These are phyloP conservation scores for Talaromyces pinophilus DNA, from an alignment of 2,329 filamentous ascomycete genomes.

Conservation along the genomic window DNA sequence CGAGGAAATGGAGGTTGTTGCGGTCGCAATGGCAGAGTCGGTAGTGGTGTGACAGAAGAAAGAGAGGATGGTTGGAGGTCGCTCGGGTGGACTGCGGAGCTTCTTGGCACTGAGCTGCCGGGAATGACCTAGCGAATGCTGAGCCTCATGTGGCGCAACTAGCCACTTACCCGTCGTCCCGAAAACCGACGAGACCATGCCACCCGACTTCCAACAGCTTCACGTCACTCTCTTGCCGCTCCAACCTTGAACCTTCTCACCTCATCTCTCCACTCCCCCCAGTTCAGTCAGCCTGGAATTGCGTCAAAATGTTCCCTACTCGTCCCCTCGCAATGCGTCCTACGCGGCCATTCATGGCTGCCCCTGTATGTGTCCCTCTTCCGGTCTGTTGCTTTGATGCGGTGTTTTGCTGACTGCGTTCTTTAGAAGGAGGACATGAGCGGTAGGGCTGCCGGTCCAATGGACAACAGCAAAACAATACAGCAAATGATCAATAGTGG, in stretches of 20 bases:
- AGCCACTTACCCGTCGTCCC: constrained; percentile 35
- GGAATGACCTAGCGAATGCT: constrained; percentile 36
- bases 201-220: constrained; percentile 26
- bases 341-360: constrained; percentile 53
- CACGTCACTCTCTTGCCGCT: constrained; percentile 27
- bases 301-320: constrained; percentile 62
- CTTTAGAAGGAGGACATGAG: constrained; percentile 64
- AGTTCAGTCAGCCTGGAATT: background rate
- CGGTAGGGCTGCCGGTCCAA: constrained; percentile 49
- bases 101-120: constrained; percentile 37
- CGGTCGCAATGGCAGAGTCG: constrained; percentile 26
- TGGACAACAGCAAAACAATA: background rate
- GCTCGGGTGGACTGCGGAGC: constrained; percentile 32
- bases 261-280: constrained; percentile 9
- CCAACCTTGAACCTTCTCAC: constrained; percentile 16
- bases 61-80: constrained; percentile 30
- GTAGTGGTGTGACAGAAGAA: constrained; percentile 26
- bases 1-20: background rate
- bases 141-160: constrained; percentile 34
- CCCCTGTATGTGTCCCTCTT: constrained; percentile 65
- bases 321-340: constrained; percentile 64
- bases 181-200: constrained; percentile 28
- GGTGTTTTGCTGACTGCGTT: constrained; percentile 43
- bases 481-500: constrained; percentile 18
- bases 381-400: constrained; percentile 20